These are phyloP conservation scores for Ceriops zippeliana DNA, from an alignment of 345 rosid species.

Conservation along the genomic window DNA sequence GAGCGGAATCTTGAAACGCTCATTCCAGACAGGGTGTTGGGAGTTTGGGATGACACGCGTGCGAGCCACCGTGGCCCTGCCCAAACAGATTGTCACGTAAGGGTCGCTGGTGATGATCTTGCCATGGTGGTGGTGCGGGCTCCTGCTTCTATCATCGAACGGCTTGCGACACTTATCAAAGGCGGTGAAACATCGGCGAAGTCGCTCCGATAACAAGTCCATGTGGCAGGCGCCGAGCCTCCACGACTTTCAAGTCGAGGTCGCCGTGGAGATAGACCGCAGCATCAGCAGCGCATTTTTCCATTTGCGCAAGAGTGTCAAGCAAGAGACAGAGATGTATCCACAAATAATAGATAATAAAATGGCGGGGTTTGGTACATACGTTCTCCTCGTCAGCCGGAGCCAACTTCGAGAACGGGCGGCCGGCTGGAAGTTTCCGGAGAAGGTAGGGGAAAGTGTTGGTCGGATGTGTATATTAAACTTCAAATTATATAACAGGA, in stretches of 20 bases:
- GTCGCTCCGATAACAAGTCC: slow-evolving; percentile 61
- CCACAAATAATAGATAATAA: too few relatives aligned
- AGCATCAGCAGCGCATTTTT: background rate
- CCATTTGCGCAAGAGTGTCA: too few relatives aligned
- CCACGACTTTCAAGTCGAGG: slow-evolving; percentile 60
- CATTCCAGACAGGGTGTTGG: slow-evolving; percentile 64
- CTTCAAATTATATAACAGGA: too few relatives aligned
- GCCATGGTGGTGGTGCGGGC: slow-evolving; percentile 15
- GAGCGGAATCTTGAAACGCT: slow-evolving; percentile 57
- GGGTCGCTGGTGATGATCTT: slow-evolving; percentile 82
- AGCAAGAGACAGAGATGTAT: too few relatives aligned
- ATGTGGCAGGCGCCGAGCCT: slow-evolving; percentile 73
- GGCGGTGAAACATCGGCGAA: slow-evolving; percentile 48
- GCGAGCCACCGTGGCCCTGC: slow-evolving; percentile 78
- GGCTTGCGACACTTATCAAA: slow-evolving; percentile 39
- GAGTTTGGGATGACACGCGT: slow-evolving; percentile 71
- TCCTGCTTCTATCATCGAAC: slow-evolving; percentile 2
- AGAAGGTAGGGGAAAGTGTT: too few relatives aligned
- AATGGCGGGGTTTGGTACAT: too few relatives aligned
- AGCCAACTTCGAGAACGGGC: too few relatives aligned
- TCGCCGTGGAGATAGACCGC: slow-evolving; percentile 62
- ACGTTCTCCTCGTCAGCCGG: too few relatives aligned
- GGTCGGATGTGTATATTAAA: too few relatives aligned
- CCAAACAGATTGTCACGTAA: slow-evolving; percentile 68
- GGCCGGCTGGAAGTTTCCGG: too few relatives aligned